Evolutionary conservation across 768 basidiomycete species (phyloP), one percentile per base, ranked within the genome.

Genomic region (Amanita jacksonii): DNA sequence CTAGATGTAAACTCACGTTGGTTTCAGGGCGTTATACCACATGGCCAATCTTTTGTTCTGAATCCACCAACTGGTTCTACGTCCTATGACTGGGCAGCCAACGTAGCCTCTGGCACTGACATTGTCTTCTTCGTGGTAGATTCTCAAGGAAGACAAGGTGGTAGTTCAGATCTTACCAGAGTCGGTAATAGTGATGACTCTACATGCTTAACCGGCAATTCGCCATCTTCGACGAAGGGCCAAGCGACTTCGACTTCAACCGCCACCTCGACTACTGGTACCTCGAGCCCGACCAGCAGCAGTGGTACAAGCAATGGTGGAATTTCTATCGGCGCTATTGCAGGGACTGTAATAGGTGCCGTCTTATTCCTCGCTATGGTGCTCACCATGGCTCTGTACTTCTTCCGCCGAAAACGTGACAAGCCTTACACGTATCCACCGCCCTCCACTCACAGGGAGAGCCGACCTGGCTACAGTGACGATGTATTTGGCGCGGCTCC

Each of bases 61-160:
- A 45, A 57, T 6, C 67, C 74, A 27, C 66, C 69, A 2, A 38
- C 40, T 3, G 68, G 68, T 6, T 48, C 59, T 4, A n/a, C n/a
- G n/a, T 62, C 60, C 3, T 78, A 62, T 51, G 53, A 57, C n/a
- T 85, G 82, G 85, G 60, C 54, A 24, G 74, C 72, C 13, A 66
- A 78, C 56, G 69, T 79, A 19, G 66, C 67, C 27, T 70, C 72
- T 6, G 77, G 78, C 4, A 85, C 79, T 1, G 65, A 67, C 3
- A 56, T 82, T 37, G 44, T 85, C 9, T 82, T 82, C 41, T 51
- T 70, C 31, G 66, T 82, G 72, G 60, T 66, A 2, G 78, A 80
- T 50, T 57, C 72, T 8, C 46, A 51, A 38, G 72, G 74, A 8
- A 60, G 65, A 35, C 65, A 68, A 44, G 83, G 84, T 38, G 83